Evolutionary conservation across 2,329 filamentous ascomycete species (phyloP), one percentile per base, ranked within the genome.

Genomic region (Aspergillus hortae): DNA sequence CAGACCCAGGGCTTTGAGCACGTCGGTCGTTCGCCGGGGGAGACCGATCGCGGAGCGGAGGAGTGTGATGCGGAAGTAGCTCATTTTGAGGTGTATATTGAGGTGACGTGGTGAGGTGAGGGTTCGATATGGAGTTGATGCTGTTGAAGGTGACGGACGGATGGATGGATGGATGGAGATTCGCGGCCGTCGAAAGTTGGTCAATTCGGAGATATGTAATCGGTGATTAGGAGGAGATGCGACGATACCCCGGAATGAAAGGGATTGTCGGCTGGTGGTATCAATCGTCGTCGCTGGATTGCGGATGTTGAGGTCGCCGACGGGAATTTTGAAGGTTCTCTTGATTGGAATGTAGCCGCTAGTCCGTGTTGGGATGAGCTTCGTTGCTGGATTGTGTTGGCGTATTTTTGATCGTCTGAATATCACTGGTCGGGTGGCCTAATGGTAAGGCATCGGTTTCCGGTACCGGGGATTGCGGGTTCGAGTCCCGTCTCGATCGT

Each of bases 41-140:
- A 96, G 85, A 56, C 92, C 92, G 74, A 96, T 96, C 65, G 88
- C 87, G 52, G 88, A 92, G 68, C 92, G 89, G 74, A 94, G 83
- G 52, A 96, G 87, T 45, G 90, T 95, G 71, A 96, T 90, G 68
- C 89, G 87, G 80, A 96, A 96, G 80, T 83, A 95, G 52, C 85
- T 79, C 87, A 91, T 91, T 55, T 55, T 65, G 56, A 14, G 40
- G 43, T 23, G 40, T n/a, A 21, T 19, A 1, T 19, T 42, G 19
- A 14, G 23, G 23, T 23, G 23, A 23, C 1, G 23, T 23, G 5
- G 5, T 23, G 23, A 23, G 23, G 23, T 23, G 19, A 23, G 23
- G 6, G 27, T 27, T 27, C 25, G 10, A 30, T 11, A 30, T 30
- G 35, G 35, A 38, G 35, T 23, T 19, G 17, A 19, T 19, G 17